Evolutionary conservation across 371 early-diverging fungal species (phyloP).

Genomic region (Saksenaea oblongispora): DNA sequence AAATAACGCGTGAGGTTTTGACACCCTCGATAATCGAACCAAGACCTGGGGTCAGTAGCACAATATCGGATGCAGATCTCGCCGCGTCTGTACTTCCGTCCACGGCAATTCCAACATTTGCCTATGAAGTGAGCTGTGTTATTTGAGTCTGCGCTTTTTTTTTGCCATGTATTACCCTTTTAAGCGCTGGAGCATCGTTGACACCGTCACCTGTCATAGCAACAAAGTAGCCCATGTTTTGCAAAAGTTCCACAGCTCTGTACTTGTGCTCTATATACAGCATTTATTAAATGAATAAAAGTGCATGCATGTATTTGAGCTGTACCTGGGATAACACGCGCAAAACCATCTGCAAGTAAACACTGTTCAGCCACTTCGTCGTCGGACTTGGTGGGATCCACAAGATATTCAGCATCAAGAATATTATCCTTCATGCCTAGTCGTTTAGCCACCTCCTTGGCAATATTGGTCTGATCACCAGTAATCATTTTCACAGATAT

Average conservation of each 20-base stretch:
- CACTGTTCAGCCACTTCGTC: constrained; percentile 56
- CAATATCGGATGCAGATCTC: constrained; percentile 91
- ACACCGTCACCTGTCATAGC: constrained; percentile 91
- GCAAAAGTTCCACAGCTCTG: constrained; percentile 76
- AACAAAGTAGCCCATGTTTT: constrained; percentile 71
- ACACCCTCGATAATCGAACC: constrained; percentile 89
- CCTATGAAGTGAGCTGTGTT: constrained; percentile 18
- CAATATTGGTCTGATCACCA: constrained; percentile 80
- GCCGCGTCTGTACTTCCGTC: constrained; percentile 92
- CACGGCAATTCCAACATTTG: constrained; percentile 87
- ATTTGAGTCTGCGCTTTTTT: too few relatives aligned
- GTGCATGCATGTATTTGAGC: background rate
- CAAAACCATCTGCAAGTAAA: constrained; percentile 77
- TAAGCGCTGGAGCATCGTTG: constrained; percentile 88
- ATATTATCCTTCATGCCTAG: constrained; percentile 70
- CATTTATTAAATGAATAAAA: background rate
- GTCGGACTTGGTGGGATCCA: constrained; percentile 64
- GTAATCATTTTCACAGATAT: constrained; percentile 83
- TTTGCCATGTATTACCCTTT: constrained; percentile 40
- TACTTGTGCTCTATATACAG: constrained; percentile 68
- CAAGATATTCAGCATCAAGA: constrained; percentile 66
- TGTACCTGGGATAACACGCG: constrained; percentile 63
- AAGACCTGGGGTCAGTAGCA: constrained; percentile 84
- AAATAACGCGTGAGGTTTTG: constrained; percentile 82
- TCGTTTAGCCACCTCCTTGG: constrained; percentile 77